Base-by-base conservation (phyloP, 2,329 filamentous ascomycete genomes). In the Pseudonectria buxi region DNA sequence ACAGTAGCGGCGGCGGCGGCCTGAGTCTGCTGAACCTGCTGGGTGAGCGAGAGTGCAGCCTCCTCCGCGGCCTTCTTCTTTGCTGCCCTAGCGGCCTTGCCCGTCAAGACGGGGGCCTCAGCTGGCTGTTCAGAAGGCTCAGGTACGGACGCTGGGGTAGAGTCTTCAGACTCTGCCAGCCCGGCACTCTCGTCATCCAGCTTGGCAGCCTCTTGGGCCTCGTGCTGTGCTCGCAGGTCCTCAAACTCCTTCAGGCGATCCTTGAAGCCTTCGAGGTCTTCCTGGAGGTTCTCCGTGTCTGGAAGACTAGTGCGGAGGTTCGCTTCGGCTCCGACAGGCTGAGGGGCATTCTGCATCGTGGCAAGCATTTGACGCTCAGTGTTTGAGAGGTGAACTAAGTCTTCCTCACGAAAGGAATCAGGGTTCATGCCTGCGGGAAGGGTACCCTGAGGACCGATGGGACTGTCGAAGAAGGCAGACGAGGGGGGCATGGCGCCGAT, bases 171-270 rank as follows among this genome's bases (percentile, higher is more conserved):
- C 26, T 22, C 18, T 9, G 18, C 5, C 5, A 22, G 5, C 18
- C 9, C 18, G 9, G 18, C 18, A 22, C 18, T 22, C 14, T 37
- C 30, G 13, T 14, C 24, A n/a, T n/a, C 24, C 18, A 22, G 18
- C 22, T 56, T 51, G 12, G 59, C 58, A 16, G 56, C 51, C 38
- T 67, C 61, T 33, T 72, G 67, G 12, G 72, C 68, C 39, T 89
- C 86, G 40, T 82, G 76, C 53, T 85, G 76, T n/a, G 81, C 75
- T 48, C 85, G 76, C 32, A 92, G 65, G 22, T 83, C 76, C 50
- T 94, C 78, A 56, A 95, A 95, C 55, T 95, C 83, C 47, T 84
- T 78, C 14, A 95, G 70, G 30, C 89, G 81, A 30, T 86, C 84
- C 42, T 70, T 71, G 47, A 78, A 81, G 0, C 76, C 78, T 48